phyloP scores from a whole-genome alignment of 441 rosid genomes.

The Eruca vesicaria region DNA sequence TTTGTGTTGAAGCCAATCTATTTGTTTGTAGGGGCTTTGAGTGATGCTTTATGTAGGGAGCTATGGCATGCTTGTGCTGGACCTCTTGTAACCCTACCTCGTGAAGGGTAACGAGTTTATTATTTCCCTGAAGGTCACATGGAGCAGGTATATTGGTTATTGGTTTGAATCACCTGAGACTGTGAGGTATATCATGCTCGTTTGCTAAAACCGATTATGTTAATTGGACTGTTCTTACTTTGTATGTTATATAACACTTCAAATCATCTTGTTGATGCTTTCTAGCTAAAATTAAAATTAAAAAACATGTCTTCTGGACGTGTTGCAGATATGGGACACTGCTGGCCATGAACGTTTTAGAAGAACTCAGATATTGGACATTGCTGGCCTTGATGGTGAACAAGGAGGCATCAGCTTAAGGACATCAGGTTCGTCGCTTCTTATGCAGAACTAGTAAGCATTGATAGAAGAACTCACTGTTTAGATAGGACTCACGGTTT shows the following conservation, averaged over 20 bases:
- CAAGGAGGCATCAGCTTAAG: too few species aligned
- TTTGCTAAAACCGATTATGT: not conserved
- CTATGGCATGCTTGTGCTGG: conserved; percentile 99
- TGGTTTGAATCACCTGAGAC: too few species aligned
- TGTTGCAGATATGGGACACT: too few species aligned
- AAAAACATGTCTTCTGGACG: too few species aligned
- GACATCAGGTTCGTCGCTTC: too few species aligned
- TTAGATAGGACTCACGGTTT: too few species aligned
- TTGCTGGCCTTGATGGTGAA: too few species aligned
- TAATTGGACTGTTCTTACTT: not conserved
- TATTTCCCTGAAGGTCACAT: conserved; percentile 99
- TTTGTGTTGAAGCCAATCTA: conserved; percentile 3
- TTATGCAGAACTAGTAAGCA: too few species aligned
- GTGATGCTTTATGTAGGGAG: conserved; percentile 79
- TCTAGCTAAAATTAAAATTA: too few species aligned
- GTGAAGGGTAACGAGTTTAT: conserved; percentile 92
- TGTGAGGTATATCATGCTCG: not conserved
- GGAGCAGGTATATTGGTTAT: conserved; percentile 72
- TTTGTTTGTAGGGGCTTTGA: conserved; percentile 45
- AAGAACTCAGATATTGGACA: too few species aligned
- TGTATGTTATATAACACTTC: not conserved
- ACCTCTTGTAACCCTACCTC: conserved; percentile 90
- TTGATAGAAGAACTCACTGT: too few species aligned
- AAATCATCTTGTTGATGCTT: not conserved
- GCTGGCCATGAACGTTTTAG: too few species aligned